Conservation (phyloP, 805 yeast genomes). For the Cyberlindnera petersonii region DNA sequence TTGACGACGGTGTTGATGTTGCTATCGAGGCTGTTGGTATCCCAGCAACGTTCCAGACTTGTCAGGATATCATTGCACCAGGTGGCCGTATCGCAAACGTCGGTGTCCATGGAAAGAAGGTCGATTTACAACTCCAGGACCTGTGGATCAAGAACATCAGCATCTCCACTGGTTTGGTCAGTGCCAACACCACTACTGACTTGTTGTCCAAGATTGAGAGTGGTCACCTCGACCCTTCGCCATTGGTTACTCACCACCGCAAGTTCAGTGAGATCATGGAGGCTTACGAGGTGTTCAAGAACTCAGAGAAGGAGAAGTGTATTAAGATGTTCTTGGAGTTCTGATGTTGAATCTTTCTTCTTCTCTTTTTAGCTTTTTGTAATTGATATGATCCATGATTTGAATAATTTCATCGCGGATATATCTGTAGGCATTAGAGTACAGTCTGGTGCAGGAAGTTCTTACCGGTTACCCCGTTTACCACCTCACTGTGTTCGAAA, state of each 20-base stretch:
- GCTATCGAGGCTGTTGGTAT: slow-evolving; percentile 66
- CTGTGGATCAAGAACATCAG: slow-evolving; percentile 43
- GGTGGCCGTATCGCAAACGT: slow-evolving; percentile 67
- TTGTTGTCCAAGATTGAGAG: slow-evolving; percentile 34
- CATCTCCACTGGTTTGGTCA: slow-evolving; percentile 47
- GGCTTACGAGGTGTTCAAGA: slow-evolving; percentile 57
- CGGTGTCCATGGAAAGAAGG: slow-evolving; percentile 48
- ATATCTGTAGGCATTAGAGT: too few species aligned
- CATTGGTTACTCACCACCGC: slow-evolving; percentile 58
- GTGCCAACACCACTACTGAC: slow-evolving; percentile 40
- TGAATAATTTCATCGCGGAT: too few species aligned
- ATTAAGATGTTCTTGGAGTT: slow-evolving; percentile 40
- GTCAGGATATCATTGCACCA: slow-evolving; percentile 49
- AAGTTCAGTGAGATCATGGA: slow-evolving; percentile 50
- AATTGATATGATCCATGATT: too few species aligned
- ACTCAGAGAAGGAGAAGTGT: slow-evolving; percentile 51
- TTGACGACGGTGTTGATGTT: slow-evolving; percentile 52
- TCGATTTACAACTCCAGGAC: slow-evolving; percentile 39
- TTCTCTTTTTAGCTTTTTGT: too few species aligned
- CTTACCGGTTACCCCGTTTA: too few species aligned
- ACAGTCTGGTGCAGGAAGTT: too few species aligned
- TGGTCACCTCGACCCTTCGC: slow-evolving; percentile 39
- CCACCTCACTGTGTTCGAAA: too few species aligned
- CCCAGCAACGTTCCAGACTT: slow-evolving; percentile 55
- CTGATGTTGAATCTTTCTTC: too few species aligned